Evolutionary conservation across 1,139 yeast genomes (phyloP).

Genomic region (Kluyveromyces sp.): DNA sequence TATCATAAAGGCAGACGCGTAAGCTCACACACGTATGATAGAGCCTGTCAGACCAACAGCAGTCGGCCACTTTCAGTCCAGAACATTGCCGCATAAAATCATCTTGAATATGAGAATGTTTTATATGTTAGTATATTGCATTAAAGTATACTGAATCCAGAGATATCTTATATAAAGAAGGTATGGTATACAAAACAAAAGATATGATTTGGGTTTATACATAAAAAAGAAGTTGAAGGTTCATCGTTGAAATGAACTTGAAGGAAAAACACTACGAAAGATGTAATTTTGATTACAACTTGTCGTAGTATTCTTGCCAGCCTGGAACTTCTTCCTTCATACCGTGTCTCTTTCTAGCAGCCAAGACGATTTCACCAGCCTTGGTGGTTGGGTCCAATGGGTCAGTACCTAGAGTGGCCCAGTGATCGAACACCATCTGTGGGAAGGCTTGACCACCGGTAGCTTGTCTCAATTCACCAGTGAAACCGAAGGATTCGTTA

Average conservation of each 20-base stretch:
- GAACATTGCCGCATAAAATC: too few relatives aligned
- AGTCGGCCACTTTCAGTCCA: too few relatives aligned
- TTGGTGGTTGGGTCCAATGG: constrained; percentile 87
- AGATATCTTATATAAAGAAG: constrained; percentile 7
- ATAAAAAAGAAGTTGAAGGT: constrained; percentile 5
- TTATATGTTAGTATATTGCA: constrained; percentile 8
- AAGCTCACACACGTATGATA: too few relatives aligned
- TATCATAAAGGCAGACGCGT: too few relatives aligned
- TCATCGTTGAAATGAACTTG: too few relatives aligned
- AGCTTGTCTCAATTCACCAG: constrained; percentile 98
- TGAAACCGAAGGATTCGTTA: constrained; percentile 99
- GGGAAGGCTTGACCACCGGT: constrained; percentile 99
- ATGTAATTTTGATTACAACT: constrained; percentile 86
- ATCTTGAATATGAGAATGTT: neutral
- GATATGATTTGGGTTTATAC: constrained; percentile 6
- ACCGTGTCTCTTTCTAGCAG: constrained; percentile 96
- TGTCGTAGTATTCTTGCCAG: constrained; percentile 99
- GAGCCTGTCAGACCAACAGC: too few relatives aligned
- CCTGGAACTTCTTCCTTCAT: constrained; percentile 96
- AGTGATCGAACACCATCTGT: constrained; percentile 99
- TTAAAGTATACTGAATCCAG: constrained; percentile 6
- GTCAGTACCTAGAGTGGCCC: constrained; percentile 88
- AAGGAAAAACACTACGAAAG: too few relatives aligned
- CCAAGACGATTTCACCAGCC: constrained; percentile 90
- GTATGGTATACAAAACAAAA: constrained; percentile 8